A percentile compares a stretch with the other conserved stretches of the same genome.
phyloP scores from a whole-genome alignment of 2,329 filamentous ascomycete genomes.

The Cercospora beticola region DNA sequence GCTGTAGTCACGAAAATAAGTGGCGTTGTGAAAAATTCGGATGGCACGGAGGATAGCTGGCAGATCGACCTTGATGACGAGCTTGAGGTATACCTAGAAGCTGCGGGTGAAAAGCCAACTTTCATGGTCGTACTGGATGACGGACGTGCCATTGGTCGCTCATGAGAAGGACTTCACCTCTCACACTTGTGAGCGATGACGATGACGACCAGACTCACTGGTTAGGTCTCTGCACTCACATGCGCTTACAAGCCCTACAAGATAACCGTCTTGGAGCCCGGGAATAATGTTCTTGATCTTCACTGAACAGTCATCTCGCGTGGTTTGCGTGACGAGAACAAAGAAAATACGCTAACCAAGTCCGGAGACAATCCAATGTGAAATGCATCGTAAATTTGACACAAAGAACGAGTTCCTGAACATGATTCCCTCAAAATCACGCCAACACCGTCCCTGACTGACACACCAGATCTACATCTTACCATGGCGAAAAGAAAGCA shows the following conservation, averaged over 20 bases:
- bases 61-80: slow-evolving; percentile 70
- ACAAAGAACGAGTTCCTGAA: background rate
- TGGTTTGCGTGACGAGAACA: background rate
- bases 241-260: background rate
- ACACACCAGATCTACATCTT: background rate
- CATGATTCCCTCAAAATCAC: background rate
- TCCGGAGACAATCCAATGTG: background rate
- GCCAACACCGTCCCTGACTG: background rate
- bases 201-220: background rate
- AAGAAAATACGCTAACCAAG: background rate
- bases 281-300: background rate
- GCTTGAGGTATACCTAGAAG: slow-evolving; percentile 65
- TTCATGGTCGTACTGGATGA: slow-evolving; percentile 43
- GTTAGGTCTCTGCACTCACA: background rate
- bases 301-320: background rate
- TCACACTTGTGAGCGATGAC: background rate
- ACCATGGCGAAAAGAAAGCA: background rate
- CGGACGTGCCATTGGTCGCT: slow-evolving; percentile 12
- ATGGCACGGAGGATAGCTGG: slow-evolving; percentile 62
- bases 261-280: background rate
- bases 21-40: slow-evolving; percentile 31
- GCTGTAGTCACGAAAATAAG: slow-evolving; percentile 22
- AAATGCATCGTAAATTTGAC: background rate
- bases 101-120: slow-evolving; percentile 60
- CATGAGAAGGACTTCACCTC: background rate